Evolutionary conservation across 2,329 filamentous ascomycete genomes (phyloP), one percentile per base, ranked within the genome.

Genomic region (Fragosphaeria purpurea): DNA sequence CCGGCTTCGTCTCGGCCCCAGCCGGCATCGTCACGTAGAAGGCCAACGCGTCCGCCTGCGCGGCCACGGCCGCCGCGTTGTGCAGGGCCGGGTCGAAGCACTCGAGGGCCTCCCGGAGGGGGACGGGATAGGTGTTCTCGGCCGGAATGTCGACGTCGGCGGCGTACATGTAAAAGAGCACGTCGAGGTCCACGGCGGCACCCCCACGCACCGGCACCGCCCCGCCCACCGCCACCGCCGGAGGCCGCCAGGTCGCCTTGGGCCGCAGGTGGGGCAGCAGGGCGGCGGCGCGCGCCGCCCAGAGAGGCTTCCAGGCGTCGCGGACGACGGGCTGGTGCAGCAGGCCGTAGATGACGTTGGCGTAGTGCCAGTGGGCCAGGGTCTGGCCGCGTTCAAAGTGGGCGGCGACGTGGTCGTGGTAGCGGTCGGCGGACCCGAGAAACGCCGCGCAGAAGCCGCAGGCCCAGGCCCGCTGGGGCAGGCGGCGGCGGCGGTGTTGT

Each of bases 401-500:
- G n/a, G 74, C 70, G 22, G 80, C 80, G 37, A 85, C 79, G 56
- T 85, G 82, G 59, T 84, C 79, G 54, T 83, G 81, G 59, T 83
- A 78, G 50, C 82, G 79, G 60, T 84, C 80, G 56, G 80, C 77
- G 10, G 79, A 78, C 12, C 78, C 74, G 52, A 83, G 73, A 41
- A 84, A 71, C 12, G 75, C 76, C 4, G 77, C 80, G 58, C 82
- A 85, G 64, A 85, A 84, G 32, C 82, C 82, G 56, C 82, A 85
- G 1, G 80, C 82, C 76, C 80, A 85, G 40, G 82, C 80, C 56
- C 80, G 75, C 67, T 83, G 81, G 53, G 74, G 74, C 54, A 80
- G 73, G 48, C 56, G 4, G 79, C 79, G 34, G 52, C 58, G 37
- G 5, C 2, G 37, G 4, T 22, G 46, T 6, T 48, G 78, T 22